Evolutionary conservation across 441 rosid genomes (phyloP), one percentile per base, ranked within the genome.

Genomic region (Eruca vesicaria): DNA sequence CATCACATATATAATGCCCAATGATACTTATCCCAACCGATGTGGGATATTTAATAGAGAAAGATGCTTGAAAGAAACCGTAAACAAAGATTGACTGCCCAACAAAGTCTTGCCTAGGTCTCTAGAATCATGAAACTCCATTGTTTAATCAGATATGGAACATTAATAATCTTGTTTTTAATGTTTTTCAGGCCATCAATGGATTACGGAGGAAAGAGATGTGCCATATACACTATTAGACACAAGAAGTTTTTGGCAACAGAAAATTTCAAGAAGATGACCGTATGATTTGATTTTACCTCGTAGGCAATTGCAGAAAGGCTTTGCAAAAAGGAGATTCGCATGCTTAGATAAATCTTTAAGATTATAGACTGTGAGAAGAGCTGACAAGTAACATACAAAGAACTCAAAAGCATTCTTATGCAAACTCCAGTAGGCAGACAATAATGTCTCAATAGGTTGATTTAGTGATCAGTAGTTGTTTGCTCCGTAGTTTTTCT

Each of bases 1-100:
- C n/a, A n/a, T n/a, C n/a, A n/a, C n/a, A n/a, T n/a, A n/a, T n/a
- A n/a, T n/a, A n/a, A n/a, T n/a, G n/a, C n/a, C n/a, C n/a, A n/a
- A n/a, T n/a, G n/a, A n/a, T n/a, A n/a, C n/a, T n/a, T n/a, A n/a
- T n/a, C n/a, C n/a, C n/a, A n/a, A n/a, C n/a, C n/a, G n/a, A n/a
- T n/a, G n/a, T n/a, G n/a, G n/a, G n/a, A n/a, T n/a, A n/a, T n/a
- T n/a, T n/a, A n/a, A n/a, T n/a, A n/a, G n/a, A 71, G 80, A 29
- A 87, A 77, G 67, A 84, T 89, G 89, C 94, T 89, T 8, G 81
- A 83, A 11, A 80, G 84, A 77, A 79, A 89, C 74, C 87, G 86
- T 1, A 81, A 68, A 57, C 76, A 66, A 76, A 84, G 90, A 76
- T 67, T 87, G 9, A 85, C 88, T 52, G 90, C 90, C 29, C 83